Evolutionary conservation across 2,329 filamentous ascomycete genomes (phyloP).

Genomic region (Niveomyces coronatus): DNA sequence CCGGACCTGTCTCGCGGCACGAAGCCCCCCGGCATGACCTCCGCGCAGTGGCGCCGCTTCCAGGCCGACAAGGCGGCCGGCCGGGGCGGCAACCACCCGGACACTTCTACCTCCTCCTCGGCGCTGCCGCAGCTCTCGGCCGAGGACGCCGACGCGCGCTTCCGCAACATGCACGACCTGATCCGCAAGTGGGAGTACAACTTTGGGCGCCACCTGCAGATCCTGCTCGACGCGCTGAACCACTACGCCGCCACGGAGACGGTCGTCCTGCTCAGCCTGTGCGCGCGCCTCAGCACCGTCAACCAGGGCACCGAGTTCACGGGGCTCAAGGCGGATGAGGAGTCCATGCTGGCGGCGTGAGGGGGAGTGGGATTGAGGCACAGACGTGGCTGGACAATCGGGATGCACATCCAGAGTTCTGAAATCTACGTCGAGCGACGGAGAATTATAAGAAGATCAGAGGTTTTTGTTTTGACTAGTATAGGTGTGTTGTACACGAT

Average conservation of each 20-base stretch:
- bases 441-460: no score
- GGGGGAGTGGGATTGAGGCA: background rate
- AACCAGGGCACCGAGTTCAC: slow-evolving; percentile 64
- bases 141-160: slow-evolving; percentile 35
- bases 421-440: no score
- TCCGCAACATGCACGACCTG: slow-evolving; percentile 75
- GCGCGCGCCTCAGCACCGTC: slow-evolving; percentile 70
- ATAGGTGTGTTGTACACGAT: no score
- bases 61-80: slow-evolving; percentile 37
- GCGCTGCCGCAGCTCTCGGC: no score
- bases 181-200: slow-evolving; percentile 88
- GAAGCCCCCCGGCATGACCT: slow-evolving; percentile 49
- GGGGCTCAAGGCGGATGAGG: slow-evolving; percentile 49
- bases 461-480: no score
- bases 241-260: slow-evolving; percentile 97
- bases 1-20: slow-evolving; percentile 58
- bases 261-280: slow-evolving; percentile 82
- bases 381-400: background rate
- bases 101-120: no score
- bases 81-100: slow-evolving; percentile 14
- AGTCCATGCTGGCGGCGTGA: slow-evolving; percentile 17
- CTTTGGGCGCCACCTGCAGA: slow-evolving; percentile 85
- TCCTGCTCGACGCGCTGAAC: slow-evolving; percentile 87
- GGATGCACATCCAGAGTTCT: background rate
- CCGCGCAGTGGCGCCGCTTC: slow-evolving; percentile 50